A percentile compares a stretch with the other conserved stretches of the same genome.
Evolutionary conservation across 768 basidiomycete genomes (phyloP).

Genomic region (Dentipellis sp.): DNA sequence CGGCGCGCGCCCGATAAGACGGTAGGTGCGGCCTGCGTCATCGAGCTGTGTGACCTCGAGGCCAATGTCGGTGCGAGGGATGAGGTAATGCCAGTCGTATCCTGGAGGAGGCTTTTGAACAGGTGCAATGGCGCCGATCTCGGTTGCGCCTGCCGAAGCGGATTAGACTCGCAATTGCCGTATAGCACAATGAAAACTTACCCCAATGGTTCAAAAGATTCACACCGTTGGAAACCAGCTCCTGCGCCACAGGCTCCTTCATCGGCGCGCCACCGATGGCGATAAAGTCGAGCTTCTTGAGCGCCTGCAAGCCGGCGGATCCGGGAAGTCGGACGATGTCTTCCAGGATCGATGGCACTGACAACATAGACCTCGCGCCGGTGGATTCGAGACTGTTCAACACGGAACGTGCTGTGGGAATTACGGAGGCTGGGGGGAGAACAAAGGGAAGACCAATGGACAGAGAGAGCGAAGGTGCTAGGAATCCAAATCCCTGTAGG

Average conservation of each 20-base stretch:
- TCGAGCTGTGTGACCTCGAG: constrained; percentile 21
- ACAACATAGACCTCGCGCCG: constrained; percentile 25
- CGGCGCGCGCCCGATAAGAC: constrained; percentile 23
- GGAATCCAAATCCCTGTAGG: constrained; percentile 27
- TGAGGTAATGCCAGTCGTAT: constrained; percentile 31
- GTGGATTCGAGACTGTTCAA: constrained; percentile 14
- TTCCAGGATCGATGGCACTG: constrained; percentile 32
- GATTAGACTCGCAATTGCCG: not conserved
- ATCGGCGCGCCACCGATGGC: constrained; percentile 31
- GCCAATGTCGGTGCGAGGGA: constrained; percentile 25
- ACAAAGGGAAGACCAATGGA: constrained; percentile 30
- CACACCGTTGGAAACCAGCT: constrained; percentile 24
- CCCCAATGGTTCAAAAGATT: constrained; percentile 34
- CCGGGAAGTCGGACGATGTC: constrained; percentile 22
- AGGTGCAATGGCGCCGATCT: constrained; percentile 29
- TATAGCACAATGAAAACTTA: constrained; percentile 10
- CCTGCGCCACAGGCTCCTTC: constrained; percentile 25
- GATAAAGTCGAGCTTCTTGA: constrained; percentile 25
- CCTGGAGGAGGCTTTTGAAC: constrained; percentile 22
- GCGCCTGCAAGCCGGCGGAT: constrained; percentile 20
- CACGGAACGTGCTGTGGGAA: constrained; percentile 27
- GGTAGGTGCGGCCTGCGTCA: constrained; percentile 19
- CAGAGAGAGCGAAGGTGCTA: constrained; percentile 27
- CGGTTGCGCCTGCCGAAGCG: constrained; percentile 18
- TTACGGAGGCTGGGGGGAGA: constrained; percentile 24